A percentile compares a stretch with the other conserved stretches of the same genome.
Conservation (phyloP, 257 asterid genomes). For the Scutellaria minor region DNA sequence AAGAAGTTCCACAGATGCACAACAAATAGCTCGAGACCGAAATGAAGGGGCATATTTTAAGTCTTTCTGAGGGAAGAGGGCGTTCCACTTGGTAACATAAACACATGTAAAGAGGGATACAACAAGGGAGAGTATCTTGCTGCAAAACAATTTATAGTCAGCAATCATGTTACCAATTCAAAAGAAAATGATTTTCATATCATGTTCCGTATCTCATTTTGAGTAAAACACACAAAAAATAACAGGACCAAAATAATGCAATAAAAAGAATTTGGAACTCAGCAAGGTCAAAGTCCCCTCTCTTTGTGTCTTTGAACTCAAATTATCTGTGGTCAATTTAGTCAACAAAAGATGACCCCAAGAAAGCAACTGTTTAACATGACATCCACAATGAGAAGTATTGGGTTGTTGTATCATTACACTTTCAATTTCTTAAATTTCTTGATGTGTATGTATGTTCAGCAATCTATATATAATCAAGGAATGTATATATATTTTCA, state of each 20-base stretch:
- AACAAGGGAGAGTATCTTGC: constrained; percentile 81
- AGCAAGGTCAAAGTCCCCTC: background rate
- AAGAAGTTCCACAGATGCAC: constrained; percentile 84
- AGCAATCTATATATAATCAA: too few relatives aligned
- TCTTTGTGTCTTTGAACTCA: too few relatives aligned
- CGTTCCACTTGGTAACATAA: constrained; percentile 75
- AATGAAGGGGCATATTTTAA: constrained; percentile 69
- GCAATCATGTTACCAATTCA: constrained; percentile 33
- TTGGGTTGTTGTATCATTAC: too few relatives aligned
- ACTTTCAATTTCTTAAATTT: too few relatives aligned
- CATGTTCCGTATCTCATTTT: constrained; percentile 25
- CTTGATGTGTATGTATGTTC: too few relatives aligned
- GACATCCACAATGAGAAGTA: too few relatives aligned
- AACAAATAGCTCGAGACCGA: constrained; percentile 63
- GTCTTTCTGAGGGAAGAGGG: constrained; percentile 56
- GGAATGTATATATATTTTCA: too few relatives aligned
- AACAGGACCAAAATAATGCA: background rate
- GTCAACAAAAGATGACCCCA: too few relatives aligned
- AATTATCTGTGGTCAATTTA: too few relatives aligned
- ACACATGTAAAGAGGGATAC: constrained; percentile 75
- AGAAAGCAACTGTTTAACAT: too few relatives aligned
- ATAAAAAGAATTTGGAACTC: background rate
- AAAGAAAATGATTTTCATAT: background rate
- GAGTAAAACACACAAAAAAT: background rate
- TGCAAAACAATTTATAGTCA: constrained; percentile 50